Percentiles rank a stretch among this genome's conserved stretches.
Evolutionary conservation across 1,284 basidiomycete genomes (phyloP).

Genomic region (Tausonia pullulans): DNA sequence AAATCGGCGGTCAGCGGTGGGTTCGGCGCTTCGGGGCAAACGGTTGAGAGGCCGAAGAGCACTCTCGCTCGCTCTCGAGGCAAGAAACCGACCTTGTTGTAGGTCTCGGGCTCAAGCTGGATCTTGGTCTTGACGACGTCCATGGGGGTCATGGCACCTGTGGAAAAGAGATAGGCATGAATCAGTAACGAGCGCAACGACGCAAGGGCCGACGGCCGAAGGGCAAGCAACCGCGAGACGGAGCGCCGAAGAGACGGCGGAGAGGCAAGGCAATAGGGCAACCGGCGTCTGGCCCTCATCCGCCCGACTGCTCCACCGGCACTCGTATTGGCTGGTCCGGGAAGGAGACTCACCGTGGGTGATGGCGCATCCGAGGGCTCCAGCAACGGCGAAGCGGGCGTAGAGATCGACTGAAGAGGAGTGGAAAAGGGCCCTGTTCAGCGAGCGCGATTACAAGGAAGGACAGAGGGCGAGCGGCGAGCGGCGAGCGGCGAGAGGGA

Average conservation of each 20-base stretch:
- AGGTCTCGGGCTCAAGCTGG: conserved; percentile 59
- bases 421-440: not conserved
- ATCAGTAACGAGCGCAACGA: too few relatives aligned
- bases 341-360: conserved; percentile 55
- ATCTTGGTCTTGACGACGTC: conserved; percentile 97
- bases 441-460: not conserved
- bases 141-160: conserved; percentile 66
- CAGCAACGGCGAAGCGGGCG: conserved; percentile 23
- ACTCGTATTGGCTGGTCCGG: too few relatives aligned
- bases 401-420: conserved; percentile 32
- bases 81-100: conserved; percentile 41
- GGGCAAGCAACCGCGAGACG: too few relatives aligned
- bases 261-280: not conserved
- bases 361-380: conserved; percentile 72
- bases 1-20: not conserved
- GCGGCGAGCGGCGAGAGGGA: not conserved
- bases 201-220: too few relatives aligned
- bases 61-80: not conserved
- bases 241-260: not conserved
- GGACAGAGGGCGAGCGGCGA: not conserved
- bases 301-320: conserved; percentile 21
- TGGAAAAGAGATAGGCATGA: not conserved
- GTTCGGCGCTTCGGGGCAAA: not conserved
- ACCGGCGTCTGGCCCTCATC: conserved; percentile 22
- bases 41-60: not conserved